Evolutionary conservation across 1,284 basidiomycete species (phyloP).

Genomic region (Irpex rosettiformis): DNA sequence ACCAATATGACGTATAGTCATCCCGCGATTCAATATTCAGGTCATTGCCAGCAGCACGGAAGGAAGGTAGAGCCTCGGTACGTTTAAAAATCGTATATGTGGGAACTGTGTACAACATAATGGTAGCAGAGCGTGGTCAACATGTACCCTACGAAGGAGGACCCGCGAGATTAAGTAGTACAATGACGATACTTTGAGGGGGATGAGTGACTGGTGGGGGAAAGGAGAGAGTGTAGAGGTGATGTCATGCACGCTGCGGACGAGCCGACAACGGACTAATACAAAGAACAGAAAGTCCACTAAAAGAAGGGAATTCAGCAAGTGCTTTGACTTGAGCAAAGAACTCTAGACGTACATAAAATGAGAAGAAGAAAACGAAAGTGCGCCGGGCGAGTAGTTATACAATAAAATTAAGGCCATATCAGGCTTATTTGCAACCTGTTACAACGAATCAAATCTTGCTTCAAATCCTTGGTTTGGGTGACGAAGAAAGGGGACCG

Average conservation of each 20-base stretch:
- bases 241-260: not conserved
- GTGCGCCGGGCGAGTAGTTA: slow-evolving; percentile 8
- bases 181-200: not conserved
- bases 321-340: not conserved
- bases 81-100: not conserved
- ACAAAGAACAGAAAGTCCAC: not conserved
- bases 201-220: not conserved
- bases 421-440: not conserved
- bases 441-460: not conserved
- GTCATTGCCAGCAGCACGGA: not conserved
- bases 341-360: not conserved
- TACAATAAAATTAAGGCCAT: slow-evolving; percentile 3
- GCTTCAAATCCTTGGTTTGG: not conserved
- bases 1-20: too few species aligned
- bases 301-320: not conserved
- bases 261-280: not conserved
- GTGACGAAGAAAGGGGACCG: slow-evolving; percentile 12
- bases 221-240: not conserved
- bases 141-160: not conserved
- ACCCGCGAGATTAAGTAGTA: not conserved
- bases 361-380: slow-evolving; percentile 1
- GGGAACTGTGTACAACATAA: not conserved
- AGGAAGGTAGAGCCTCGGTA: not conserved
- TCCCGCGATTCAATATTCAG: too few species aligned
- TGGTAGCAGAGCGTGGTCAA: not conserved